phyloP scores from a whole-genome alignment of 2,329 filamentous ascomycete genomes.

The Fusarium tanahbumbuense region DNA sequence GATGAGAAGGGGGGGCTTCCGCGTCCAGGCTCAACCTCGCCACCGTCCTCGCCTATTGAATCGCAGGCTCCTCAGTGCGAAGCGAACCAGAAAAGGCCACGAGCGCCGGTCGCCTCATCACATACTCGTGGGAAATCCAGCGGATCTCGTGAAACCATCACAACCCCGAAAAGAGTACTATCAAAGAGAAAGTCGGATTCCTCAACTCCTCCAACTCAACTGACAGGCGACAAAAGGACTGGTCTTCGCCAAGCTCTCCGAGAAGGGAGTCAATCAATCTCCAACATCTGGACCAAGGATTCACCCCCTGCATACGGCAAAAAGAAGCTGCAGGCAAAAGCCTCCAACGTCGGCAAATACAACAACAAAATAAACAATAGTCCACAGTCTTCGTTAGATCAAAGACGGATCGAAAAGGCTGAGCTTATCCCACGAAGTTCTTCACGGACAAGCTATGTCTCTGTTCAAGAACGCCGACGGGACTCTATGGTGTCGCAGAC shows the following conservation, averaged over 20 bases:
- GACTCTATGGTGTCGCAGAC: slow-evolving; percentile 68
- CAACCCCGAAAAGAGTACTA: slow-evolving; percentile 20
- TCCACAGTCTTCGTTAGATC: slow-evolving; percentile 12
- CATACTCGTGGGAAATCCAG: slow-evolving; percentile 49
- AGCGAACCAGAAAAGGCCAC: slow-evolving; percentile 43
- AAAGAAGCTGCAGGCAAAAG: slow-evolving; percentile 44
- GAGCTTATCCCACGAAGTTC: slow-evolving; percentile 53
- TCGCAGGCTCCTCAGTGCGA: slow-evolving; percentile 33
- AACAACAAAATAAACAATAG: slow-evolving; percentile 10
- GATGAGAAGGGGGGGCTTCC: slow-evolving; percentile 26
- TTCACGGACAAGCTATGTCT: slow-evolving; percentile 62
- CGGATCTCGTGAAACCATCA: slow-evolving; percentile 29
- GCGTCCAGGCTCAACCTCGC: slow-evolving; percentile 20
- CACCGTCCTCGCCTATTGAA: slow-evolving; percentile 20
- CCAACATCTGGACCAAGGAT: slow-evolving; percentile 64
- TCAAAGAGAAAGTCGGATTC: slow-evolving; percentile 44
- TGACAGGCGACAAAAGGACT: slow-evolving; percentile 56
- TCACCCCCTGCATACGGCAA: slow-evolving; percentile 44
- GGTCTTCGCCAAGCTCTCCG: slow-evolving; percentile 64
- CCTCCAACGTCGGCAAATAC: slow-evolving; percentile 25
- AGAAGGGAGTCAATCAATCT: slow-evolving; percentile 60
- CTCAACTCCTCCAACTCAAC: slow-evolving; percentile 15
- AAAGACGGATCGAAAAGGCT: slow-evolving; percentile 36
- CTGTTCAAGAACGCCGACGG: slow-evolving; percentile 62
- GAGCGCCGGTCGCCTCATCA: slow-evolving; percentile 28